Evolutionary conservation across 2,329 filamentous ascomycete genomes (phyloP).

Genomic region (Pseudomassariella vexata): DNA sequence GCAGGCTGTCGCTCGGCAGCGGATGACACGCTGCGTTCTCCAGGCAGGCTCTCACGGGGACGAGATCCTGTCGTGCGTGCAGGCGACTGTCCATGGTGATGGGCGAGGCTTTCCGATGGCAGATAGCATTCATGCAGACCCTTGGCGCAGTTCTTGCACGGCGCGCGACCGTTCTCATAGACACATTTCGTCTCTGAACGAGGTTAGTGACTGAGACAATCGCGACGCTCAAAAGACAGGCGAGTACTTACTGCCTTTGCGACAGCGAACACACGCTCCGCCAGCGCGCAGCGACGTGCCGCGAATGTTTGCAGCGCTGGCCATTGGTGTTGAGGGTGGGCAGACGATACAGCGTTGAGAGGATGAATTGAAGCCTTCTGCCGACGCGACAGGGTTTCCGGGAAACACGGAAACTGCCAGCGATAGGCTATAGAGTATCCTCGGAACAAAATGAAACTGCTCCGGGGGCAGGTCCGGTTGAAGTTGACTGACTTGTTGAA

Average conservation of each 20-base stretch:
- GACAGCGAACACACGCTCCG: constrained; percentile 53
- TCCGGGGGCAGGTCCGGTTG: too few relatives aligned
- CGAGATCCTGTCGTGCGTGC: constrained; percentile 45
- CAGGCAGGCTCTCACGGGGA: constrained; percentile 48
- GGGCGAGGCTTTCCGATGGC: constrained; percentile 53
- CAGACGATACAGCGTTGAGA: too few relatives aligned
- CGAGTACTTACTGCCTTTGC: constrained; percentile 48
- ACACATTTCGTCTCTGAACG: constrained; percentile 54
- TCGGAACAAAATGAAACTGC: too few relatives aligned
- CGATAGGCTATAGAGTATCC: too few relatives aligned
- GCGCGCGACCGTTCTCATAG: constrained; percentile 57
- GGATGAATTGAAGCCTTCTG: too few relatives aligned
- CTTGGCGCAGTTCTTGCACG: constrained; percentile 59
- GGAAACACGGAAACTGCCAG: too few relatives aligned
- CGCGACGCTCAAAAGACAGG: too few relatives aligned
- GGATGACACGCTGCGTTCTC: constrained; percentile 40
- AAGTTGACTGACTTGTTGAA: too few relatives aligned
- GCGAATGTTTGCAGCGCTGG: constrained; percentile 1
- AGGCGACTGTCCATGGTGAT: constrained; percentile 54
- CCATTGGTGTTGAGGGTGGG: too few relatives aligned
- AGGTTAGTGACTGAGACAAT: too few relatives aligned
- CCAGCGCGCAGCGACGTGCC: constrained; percentile 5
- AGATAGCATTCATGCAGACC: constrained; percentile 60
- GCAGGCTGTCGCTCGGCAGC: constrained; percentile 39
- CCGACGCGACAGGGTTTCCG: too few relatives aligned